These are phyloP conservation scores for Rosa chinensis DNA, from an alignment of 306 rosid genomes.

Conservation along the genomic window DNA sequence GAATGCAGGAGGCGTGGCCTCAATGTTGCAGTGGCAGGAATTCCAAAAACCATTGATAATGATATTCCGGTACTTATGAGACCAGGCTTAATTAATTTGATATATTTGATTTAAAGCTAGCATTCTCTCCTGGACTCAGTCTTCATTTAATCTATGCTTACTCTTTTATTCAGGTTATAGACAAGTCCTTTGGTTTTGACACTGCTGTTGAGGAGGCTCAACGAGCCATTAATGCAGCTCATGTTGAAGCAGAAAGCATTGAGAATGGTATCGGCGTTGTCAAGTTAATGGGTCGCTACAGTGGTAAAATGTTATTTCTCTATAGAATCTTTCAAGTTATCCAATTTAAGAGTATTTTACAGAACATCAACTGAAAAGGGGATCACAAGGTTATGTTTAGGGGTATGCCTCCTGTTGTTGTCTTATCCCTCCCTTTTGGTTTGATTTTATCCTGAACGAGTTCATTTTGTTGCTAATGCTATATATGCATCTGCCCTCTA, in stretches of 20 bases:
- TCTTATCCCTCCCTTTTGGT: neutral
- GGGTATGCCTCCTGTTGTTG: neutral
- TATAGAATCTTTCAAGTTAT: neutral
- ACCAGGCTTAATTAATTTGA: neutral
- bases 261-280: slow-evolving; percentile 73
- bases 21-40: slow-evolving; percentile 57
- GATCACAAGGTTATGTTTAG: neutral
- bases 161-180: slow-evolving; percentile 44
- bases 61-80: slow-evolving; percentile 45
- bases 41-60: slow-evolving; percentile 61
- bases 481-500: neutral
- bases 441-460: neutral
- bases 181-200: slow-evolving; percentile 62
- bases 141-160: neutral
- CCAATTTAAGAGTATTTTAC: neutral
- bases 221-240: slow-evolving; percentile 65
- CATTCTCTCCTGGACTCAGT: neutral
- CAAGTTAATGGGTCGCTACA: slow-evolving; percentile 73
- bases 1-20: slow-evolving; percentile 57
- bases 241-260: slow-evolving; percentile 65
- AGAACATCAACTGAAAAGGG: neutral
- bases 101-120: neutral
- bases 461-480: neutral
- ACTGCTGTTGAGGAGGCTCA: slow-evolving; percentile 70
- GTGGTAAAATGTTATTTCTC: slow-evolving; percentile 50